phyloP scores from a whole-genome alignment of 2,329 filamentous ascomycete genomes.

The Colletotrichum filicis region DNA sequence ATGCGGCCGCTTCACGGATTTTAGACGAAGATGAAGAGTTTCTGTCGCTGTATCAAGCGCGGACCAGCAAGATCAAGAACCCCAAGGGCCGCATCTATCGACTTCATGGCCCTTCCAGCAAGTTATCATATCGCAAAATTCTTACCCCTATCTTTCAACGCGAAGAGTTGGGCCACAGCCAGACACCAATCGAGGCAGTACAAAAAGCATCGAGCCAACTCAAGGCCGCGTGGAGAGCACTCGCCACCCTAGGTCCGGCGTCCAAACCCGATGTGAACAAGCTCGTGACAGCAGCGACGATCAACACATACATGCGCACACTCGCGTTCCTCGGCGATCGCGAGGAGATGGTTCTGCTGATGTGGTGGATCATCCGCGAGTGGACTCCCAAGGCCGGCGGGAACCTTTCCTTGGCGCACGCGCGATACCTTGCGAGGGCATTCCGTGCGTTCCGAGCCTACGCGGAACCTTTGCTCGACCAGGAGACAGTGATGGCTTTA shows the following conservation, averaged over 20 bases:
- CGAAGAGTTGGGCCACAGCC: neutral
- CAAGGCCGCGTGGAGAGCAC: constrained; percentile 15
- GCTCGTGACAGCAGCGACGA: constrained; percentile 52
- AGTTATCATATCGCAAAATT: neutral
- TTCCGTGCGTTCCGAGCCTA: constrained; percentile 61
- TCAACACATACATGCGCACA: constrained; percentile 68
- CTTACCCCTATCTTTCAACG: neutral
- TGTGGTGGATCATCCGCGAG: constrained; percentile 68
- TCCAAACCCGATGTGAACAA: neutral
- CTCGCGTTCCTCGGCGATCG: constrained; percentile 71
- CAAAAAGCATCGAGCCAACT: constrained; percentile 8
- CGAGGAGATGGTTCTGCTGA: constrained; percentile 64
- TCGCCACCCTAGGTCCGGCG: constrained; percentile 2
- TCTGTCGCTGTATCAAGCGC: constrained; percentile 13
- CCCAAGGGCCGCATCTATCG: neutral
- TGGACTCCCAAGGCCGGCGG: constrained; percentile 50
- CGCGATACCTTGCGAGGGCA: constrained; percentile 44
- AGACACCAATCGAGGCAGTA: neutral
- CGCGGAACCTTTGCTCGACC: constrained; percentile 53
- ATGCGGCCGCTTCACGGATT: neutral
- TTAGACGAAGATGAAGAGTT: neutral
- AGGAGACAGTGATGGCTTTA: constrained; percentile 40
- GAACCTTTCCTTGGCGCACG: constrained; percentile 45
- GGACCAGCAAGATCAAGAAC: neutral
- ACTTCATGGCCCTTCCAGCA: neutral